Evolutionary conservation across 352 stramenopile species (phyloP).

Genomic region (Globisporangium heterothallicum): DNA sequence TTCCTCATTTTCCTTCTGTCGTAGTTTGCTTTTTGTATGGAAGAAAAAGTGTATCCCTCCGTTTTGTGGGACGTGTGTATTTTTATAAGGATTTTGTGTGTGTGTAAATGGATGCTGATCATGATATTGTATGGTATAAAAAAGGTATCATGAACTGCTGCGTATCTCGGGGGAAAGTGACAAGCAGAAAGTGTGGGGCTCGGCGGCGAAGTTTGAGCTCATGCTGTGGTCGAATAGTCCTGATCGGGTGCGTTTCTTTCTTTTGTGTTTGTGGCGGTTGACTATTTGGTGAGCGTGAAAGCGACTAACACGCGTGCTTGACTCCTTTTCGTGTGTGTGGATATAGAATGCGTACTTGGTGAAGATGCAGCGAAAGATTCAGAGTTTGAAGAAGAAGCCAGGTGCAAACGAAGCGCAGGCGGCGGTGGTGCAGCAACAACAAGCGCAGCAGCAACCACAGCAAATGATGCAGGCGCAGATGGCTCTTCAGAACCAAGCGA

Average conservation of each 20-base stretch:
- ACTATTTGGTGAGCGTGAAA: neutral
- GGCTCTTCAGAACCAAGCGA: conserved; percentile 2
- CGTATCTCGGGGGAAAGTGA: conserved; percentile 78
- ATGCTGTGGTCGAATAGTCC: conserved; percentile 78
- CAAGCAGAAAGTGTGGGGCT: conserved; percentile 83
- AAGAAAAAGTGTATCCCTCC: neutral
- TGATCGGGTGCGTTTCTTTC: conserved; percentile 37
- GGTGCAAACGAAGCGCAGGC: conserved; percentile 23
- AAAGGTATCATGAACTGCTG: conserved; percentile 79
- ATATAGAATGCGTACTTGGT: conserved; percentile 72
- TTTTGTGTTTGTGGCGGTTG: neutral
- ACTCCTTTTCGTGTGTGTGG: conserved; percentile 2
- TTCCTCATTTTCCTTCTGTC: neutral
- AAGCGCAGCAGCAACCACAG: conserved; percentile 23
- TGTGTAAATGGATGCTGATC: neutral
- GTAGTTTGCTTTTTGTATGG: neutral
- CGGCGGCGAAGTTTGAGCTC: conserved; percentile 82
- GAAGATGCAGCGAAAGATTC: conserved; percentile 83
- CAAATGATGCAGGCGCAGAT: conserved; percentile 28
- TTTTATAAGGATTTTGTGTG: conserved; percentile 5
- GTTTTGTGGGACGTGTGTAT: neutral
- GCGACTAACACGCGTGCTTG: neutral
- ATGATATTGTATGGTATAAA: neutral
- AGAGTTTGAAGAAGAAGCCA: conserved; percentile 73
- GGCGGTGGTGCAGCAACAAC: conserved; percentile 15